Percentiles rank a stretch among this genome's conserved stretches.
Conservation (phyloP, 2,329 filamentous ascomycete genomes). For the Alternaria triticina region DNA sequence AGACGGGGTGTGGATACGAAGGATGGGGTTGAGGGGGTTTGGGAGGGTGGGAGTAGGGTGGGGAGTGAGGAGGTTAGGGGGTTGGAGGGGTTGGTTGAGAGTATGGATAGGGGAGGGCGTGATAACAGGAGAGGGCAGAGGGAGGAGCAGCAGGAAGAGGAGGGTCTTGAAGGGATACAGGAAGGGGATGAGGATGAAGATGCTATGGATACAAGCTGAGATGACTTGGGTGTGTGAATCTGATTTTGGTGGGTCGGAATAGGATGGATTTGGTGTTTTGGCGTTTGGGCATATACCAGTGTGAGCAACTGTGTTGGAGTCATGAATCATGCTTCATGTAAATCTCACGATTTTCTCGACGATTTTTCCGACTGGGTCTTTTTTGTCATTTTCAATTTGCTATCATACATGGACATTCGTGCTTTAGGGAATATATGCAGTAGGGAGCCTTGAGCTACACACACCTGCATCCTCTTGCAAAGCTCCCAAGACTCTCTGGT, state of each 20-base stretch:
- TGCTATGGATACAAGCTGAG: conserved; percentile 33
- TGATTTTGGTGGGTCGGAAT: neutral
- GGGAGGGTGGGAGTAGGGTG: conserved; percentile 30
- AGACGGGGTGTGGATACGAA: conserved; percentile 67
- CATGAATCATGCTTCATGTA: neutral
- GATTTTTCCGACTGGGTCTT: neutral
- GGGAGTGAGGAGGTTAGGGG: conserved; percentile 38
- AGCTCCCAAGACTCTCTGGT: too few relatives aligned
- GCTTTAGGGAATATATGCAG: too few relatives aligned
- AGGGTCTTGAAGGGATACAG: conserved; percentile 1
- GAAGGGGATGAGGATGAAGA: conserved; percentile 17
- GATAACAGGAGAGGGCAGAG: neutral
- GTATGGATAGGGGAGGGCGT: conserved; percentile 7
- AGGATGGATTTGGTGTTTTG: neutral
- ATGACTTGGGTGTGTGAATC: neutral
- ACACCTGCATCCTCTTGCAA: too few relatives aligned
- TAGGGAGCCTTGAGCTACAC: too few relatives aligned
- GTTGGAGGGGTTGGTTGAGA: conserved; percentile 36
- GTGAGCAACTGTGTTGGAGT: neutral
- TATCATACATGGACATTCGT: neutral
- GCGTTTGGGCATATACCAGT: neutral
- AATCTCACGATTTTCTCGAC: accelerated
- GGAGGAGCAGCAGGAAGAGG: conserved; percentile 5
- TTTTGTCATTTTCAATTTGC: neutral
- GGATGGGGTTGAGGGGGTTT: conserved; percentile 43